Evolutionary conservation across 495 filamentous ascomycete species (phyloP), one percentile per base, ranked within the genome.

Genomic region (Hapsidospora chrysogenum): DNA sequence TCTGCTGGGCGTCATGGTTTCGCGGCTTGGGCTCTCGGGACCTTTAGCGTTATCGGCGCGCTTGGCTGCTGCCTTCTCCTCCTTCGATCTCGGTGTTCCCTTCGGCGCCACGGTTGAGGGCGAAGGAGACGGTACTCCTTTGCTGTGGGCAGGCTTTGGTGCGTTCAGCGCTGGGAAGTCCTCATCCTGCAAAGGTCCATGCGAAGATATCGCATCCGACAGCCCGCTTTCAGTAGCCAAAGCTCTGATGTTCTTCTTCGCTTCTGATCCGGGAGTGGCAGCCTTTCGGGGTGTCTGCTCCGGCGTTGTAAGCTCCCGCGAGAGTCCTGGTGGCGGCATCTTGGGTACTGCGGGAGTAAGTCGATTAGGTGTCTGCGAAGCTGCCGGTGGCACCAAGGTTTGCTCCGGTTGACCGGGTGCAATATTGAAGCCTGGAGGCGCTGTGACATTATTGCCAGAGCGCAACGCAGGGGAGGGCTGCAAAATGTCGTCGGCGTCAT

Each of bases 131-230:
- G n/a, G n/a, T n/a, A n/a, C n/a, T n/a, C n/a, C n/a, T n/a, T n/a
- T n/a, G n/a, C n/a, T n/a, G n/a, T n/a, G n/a, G n/a, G n/a, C 17
- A 6, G 23, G 56, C 53, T 2, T 60, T 61, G 33, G 54, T 41
- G 6, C 52, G 33, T 55, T 55, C 2, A 76, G 57, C 9, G 68
- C 66, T 19, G 71, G 71, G 25, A 76, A 76, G 41, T 76, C 71
- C 42, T 74, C 68, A 25, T 72, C 63, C 37, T 66, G 59, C 23
- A 64, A 37, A 2, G 61, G 34, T 9, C 41, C 34, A 29, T 68
- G 67, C 9, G 56, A 50, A 13, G 56, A 52, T 21, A 65, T 64
- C 4, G 64, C 53, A 35, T 60, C 64, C 9, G 64, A 59, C 11
- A 65, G 48, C 1, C 63, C 61, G 21, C 46, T 63, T 13, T 56